Evolutionary conservation across 2,329 filamentous ascomycete genomes (phyloP).

Genomic region (Apiospora phragmitis): DNA sequence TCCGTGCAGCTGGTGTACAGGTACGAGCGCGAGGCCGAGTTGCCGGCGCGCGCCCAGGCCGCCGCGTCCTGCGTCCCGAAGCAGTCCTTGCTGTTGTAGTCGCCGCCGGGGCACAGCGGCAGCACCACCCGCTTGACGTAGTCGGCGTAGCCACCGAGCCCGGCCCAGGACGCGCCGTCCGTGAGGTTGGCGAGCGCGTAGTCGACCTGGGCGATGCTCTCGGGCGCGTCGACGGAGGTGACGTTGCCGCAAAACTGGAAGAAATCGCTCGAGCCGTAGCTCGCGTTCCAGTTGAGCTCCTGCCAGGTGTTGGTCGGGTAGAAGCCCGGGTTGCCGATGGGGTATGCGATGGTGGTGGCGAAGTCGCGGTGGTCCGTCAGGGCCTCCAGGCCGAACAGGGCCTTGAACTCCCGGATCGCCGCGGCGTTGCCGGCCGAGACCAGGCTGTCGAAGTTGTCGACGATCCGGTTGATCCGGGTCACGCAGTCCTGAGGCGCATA

Average conservation of each 20-base stretch:
- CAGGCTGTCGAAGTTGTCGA: conserved; percentile 50
- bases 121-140: conserved; percentile 49
- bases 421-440: conserved; percentile 40
- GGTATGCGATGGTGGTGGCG: conserved; percentile 48
- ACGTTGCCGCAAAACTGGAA: conserved; percentile 54
- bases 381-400: conserved; percentile 46
- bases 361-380: conserved; percentile 48
- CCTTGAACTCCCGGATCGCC: conserved; percentile 46
- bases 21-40: conserved; percentile 43
- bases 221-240: conserved; percentile 45
- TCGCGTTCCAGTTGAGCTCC: conserved; percentile 49
- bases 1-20: conserved; percentile 52
- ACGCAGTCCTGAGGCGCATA: conserved; percentile 50
- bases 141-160: conserved; percentile 51
- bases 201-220: conserved; percentile 44
- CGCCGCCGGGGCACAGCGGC: conserved; percentile 40
- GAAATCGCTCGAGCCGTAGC: conserved; percentile 45
- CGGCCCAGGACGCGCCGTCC: conserved; percentile 48
- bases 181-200: conserved; percentile 48
- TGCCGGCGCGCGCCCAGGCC: conserved; percentile 45
- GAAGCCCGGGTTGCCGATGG: conserved; percentile 46
- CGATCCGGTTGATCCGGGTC: conserved; percentile 46
- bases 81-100: conserved; percentile 43
- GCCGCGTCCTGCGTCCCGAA: conserved; percentile 42
- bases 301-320: conserved; percentile 55